These are phyloP conservation scores for Solanum chaucha DNA, from an alignment of 257 asterid genomes.

Conservation along the genomic window DNA sequence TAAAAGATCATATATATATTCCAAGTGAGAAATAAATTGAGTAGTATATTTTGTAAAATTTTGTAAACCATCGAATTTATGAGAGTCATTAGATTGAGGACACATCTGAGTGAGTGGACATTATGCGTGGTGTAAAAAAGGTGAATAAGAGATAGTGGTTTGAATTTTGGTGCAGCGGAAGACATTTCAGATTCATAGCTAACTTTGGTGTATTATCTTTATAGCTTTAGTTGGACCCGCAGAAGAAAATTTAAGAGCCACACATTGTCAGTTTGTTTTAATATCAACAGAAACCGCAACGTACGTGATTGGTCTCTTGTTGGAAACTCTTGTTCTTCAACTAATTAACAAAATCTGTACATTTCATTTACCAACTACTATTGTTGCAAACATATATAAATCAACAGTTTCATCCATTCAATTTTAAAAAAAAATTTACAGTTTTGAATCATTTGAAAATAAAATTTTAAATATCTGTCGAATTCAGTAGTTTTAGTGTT, in stretches of 20 bases:
- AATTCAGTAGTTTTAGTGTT: not conserved
- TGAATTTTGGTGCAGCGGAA: not conserved
- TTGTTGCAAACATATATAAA: not conserved
- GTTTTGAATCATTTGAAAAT: not conserved
- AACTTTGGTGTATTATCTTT: conserved; percentile 11
- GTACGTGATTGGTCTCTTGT: conserved; percentile 3
- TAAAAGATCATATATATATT: not conserved
- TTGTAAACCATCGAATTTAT: not conserved
- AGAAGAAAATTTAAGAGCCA: conserved; percentile 17
- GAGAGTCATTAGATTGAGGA: not conserved
- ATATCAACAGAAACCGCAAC: not conserved
- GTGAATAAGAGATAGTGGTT: not conserved
- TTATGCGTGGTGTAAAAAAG: not conserved
- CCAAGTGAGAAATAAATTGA: not conserved
- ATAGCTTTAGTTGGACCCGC: conserved; percentile 17
- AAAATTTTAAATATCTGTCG: not conserved
- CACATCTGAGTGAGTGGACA: not conserved
- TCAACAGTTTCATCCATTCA: not conserved
- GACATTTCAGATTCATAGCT: not conserved
- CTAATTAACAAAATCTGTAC: not conserved
- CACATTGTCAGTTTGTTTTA: conserved; percentile 4
- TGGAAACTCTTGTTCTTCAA: not conserved
- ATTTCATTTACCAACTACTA: not conserved
- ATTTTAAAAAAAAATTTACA: not conserved
- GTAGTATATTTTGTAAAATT: not conserved